These are phyloP conservation scores for Chamaecyparis obtusa DNA, from an alignment of 75 land plant genomes.

Conservation along the genomic window DNA sequence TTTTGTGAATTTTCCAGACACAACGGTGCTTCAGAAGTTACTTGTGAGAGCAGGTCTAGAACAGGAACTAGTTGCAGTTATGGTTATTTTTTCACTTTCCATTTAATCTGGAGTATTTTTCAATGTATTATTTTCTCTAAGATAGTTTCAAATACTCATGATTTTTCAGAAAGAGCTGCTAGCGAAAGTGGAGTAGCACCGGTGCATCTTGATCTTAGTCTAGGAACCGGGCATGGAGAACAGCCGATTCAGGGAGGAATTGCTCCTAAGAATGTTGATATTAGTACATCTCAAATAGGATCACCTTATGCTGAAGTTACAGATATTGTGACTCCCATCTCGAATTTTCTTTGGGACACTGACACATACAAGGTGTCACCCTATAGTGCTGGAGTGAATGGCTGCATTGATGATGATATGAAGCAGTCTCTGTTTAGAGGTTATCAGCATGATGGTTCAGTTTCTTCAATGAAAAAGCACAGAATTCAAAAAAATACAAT, in stretches of 20 bases:
- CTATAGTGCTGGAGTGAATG: neutral
- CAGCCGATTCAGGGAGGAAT: neutral
- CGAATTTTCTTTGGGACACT: neutral
- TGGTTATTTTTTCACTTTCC: neutral
- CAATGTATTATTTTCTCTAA: neutral
- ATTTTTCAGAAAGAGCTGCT: neutral
- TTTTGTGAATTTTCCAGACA: conserved; percentile 66
- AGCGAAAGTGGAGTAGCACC: neutral
- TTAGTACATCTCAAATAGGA: conserved; percentile 1
- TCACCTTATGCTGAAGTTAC: neutral
- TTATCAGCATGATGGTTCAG: neutral
- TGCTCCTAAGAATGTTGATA: neutral
- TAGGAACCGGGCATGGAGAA: neutral
- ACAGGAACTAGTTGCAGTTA: conserved; percentile 5
- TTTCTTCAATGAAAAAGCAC: neutral
- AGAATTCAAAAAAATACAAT: neutral
- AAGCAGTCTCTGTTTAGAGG: neutral
- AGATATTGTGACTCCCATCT: neutral
- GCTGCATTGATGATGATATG: neutral
- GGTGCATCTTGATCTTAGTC: neutral
- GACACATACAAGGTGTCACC: neutral
- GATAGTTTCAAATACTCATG: neutral
- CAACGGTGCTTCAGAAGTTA: conserved; percentile 65
- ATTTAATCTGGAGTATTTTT: neutral
- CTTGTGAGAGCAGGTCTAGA: neutral